These are phyloP conservation scores for Moringa oleifera DNA, from an alignment of 345 rosid genomes.

Conservation along the genomic window DNA sequence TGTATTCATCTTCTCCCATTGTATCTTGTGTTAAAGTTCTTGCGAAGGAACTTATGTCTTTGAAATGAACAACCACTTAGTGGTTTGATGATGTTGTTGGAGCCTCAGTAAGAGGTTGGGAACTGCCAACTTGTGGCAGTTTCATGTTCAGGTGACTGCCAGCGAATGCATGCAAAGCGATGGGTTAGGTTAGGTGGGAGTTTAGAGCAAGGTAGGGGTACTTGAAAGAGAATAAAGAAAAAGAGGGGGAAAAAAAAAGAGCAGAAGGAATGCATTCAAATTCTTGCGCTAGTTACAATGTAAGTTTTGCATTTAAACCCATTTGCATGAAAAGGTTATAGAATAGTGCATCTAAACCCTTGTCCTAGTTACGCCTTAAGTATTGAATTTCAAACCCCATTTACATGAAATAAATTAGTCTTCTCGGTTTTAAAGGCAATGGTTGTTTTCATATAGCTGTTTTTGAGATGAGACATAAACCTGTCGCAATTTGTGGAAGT, in stretches of 20 bases:
- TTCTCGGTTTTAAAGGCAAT: conserved; percentile 1
- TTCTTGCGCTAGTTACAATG: background rate
- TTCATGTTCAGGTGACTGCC: conserved; percentile 23
- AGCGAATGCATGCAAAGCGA: conserved; percentile 22
- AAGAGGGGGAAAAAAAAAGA: background rate
- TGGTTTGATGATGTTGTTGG: conserved; percentile 21
- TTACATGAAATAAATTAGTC: conserved; percentile 7
- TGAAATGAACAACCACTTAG: background rate
- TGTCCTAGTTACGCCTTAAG: background rate
- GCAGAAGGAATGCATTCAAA: conserved; percentile 6
- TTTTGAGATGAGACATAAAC: conserved; percentile 3
- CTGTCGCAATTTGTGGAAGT: no score
- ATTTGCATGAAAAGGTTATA: conserved; percentile 12
- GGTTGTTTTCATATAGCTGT: conserved; percentile 1
- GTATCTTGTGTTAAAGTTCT: conserved; percentile 19
- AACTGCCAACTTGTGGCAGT: conserved; percentile 17
- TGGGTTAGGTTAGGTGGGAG: conserved; percentile 36
- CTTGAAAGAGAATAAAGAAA: background rate
- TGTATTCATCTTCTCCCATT: background rate
- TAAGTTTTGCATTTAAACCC: conserved; percentile 1
- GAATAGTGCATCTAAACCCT: background rate
- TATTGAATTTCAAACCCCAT: conserved; percentile 4
- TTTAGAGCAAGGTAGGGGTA: conserved; percentile 36
- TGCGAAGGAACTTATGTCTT: conserved; percentile 26
- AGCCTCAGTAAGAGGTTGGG: conserved; percentile 3